Evolutionary conservation across 192 early-diverging fungal genomes (phyloP), one percentile per base, ranked within the genome.

Genomic region (Podila epicladia): DNA sequence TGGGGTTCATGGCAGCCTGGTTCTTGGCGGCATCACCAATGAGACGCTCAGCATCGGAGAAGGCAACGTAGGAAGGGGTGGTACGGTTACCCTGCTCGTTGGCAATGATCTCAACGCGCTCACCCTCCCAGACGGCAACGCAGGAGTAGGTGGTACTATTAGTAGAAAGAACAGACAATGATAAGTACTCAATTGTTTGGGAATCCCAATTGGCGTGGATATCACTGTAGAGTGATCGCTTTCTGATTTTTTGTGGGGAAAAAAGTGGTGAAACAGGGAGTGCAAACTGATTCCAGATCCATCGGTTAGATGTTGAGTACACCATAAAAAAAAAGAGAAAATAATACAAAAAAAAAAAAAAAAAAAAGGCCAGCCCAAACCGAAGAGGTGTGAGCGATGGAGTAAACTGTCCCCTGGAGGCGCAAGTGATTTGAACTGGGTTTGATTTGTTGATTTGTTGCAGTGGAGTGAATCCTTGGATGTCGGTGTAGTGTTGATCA

Each of bases 51-150:
- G 61, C 84, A 70, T 91, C 93, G 58, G 91, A 85, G 87, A 95
- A 95, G 64, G 94, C 94, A 51, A 95, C 94, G 58, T 94, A 94
- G 65, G 94, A 95, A 71, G 94, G 94, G 58, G 94, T 95, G 67
- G 93, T 94, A 70, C 93, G 94, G 89, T 93, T 93, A 90, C 94
- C 94, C 85, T 95, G 93, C 85, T 95, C 93, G 88, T 95, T 95
- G 82, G 93, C 91, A 85, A 95, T 92, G 64, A 92, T 91, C 84
- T 93, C 92, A 49, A 80, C 77, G 28, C 77, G 77, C 69, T 73
- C 77, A 49, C 53, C 32, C 67, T 80, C 71, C 72, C 75, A 83
- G 71, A 83, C 82, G 74, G 75, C 82, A 70, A 83, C 82, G 71
- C 82, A 83, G 28, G 82, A 83, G 82, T 83, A 83, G 69, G 73